Percentiles rank a stretch among this genome's conserved stretches.
Conservation (phyloP, 164 flowering plant genomes). For the Vitis labrusca region DNA sequence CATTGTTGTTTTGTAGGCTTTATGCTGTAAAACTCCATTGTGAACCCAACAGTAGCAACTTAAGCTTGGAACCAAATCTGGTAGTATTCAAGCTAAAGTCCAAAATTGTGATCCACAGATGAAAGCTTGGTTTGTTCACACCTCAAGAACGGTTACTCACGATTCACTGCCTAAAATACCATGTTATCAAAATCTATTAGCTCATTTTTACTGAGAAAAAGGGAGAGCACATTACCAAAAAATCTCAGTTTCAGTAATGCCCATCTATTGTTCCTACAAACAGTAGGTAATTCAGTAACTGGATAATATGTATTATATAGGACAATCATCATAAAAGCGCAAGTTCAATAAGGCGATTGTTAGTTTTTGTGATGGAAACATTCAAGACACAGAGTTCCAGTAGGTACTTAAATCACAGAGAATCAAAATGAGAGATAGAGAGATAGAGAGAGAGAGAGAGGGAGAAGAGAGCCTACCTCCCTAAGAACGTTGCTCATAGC, state of each 20-base stretch:
- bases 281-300: neutral
- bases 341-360: neutral
- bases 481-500: neutral
- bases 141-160: neutral
- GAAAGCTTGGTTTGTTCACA: neutral
- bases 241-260: neutral
- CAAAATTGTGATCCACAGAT: neutral
- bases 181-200: no score
- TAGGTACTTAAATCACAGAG: neutral
- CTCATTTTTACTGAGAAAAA: neutral
- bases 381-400: neutral
- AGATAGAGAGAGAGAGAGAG: neutral
- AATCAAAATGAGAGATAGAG: neutral
- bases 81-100: neutral
- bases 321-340: neutral
- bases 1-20: neutral
- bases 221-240: neutral
- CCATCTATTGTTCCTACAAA: neutral
- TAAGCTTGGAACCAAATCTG: neutral
- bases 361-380: neutral
- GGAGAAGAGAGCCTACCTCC: neutral
- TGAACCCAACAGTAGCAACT: neutral
- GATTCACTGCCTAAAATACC: neutral
- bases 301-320: neutral
- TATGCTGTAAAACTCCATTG: neutral